Conservation (phyloP, 257 asterid species). For the Penstemon eatonii region DNA sequence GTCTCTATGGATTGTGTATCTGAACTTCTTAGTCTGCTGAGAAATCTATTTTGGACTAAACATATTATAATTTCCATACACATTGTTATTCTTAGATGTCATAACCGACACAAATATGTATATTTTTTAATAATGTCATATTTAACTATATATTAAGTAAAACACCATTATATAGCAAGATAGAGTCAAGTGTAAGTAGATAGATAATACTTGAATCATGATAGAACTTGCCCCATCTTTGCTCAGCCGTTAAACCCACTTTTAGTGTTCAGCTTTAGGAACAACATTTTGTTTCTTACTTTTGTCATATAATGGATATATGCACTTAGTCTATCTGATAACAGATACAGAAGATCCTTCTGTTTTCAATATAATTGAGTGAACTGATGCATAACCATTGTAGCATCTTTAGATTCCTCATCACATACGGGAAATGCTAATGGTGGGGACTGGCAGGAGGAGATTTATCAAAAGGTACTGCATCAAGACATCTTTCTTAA, state of each 20-base stretch:
- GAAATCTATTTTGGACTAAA: not conserved
- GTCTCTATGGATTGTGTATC: not conserved
- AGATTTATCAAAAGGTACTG: slow-evolving; percentile 82
- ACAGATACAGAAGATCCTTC: slow-evolving; percentile 15
- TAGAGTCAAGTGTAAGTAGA: not conserved
- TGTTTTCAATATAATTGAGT: slow-evolving; percentile 18
- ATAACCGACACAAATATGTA: slow-evolving; percentile 9
- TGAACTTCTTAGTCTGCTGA: not conserved
- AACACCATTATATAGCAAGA: slow-evolving; percentile 1
- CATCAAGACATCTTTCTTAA: slow-evolving; percentile 20
- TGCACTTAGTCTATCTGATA: slow-evolving; percentile 8
- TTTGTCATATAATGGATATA: slow-evolving; percentile 10
- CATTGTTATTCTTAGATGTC: slow-evolving; percentile 15
- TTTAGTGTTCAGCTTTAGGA: slow-evolving; percentile 4
- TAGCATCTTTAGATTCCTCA: slow-evolving; percentile 83
- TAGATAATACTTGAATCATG: not conserved
- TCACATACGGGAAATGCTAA: slow-evolving; percentile 73
- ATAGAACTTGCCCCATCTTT: slow-evolving; percentile 17
- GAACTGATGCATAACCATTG: slow-evolving; percentile 30
- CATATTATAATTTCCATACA: not conserved
- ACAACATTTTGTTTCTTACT: slow-evolving; percentile 21
- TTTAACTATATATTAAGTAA: not conserved
- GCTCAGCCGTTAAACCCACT: slow-evolving; percentile 14
- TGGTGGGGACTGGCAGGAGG: slow-evolving; percentile 95
- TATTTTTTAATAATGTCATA: not conserved